Evolutionary conservation across 139 green algal genomes (phyloP).

Genomic region (Picochlorum sp.): DNA sequence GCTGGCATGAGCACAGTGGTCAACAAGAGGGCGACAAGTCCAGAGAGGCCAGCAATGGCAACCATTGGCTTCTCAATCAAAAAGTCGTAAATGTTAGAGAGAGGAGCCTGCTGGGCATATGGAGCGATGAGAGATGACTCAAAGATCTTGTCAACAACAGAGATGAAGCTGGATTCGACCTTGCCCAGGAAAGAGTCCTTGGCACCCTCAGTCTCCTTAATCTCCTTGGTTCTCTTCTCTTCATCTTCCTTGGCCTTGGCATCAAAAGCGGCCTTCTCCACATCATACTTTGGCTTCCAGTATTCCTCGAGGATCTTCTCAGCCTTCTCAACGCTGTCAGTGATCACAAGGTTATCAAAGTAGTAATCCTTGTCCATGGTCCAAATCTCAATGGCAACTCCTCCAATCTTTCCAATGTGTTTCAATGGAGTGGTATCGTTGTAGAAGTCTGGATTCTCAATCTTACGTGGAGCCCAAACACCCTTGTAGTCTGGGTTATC

Average conservation of each 20-base stretch:
- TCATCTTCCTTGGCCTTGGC: conserved; percentile 22
- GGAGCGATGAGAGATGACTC: neutral
- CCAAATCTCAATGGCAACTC: conserved; percentile 84
- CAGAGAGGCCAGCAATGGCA: conserved; percentile 6
- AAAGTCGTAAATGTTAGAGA: neutral
- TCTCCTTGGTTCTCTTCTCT: conserved; percentile 24
- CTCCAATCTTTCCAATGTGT: conserved; percentile 54
- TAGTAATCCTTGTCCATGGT: conserved; percentile 61
- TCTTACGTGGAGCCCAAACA: conserved; percentile 50
- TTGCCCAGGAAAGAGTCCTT: neutral
- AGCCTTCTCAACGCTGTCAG: conserved; percentile 38
- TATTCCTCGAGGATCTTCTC: conserved; percentile 38
- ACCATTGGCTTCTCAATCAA: conserved; percentile 1
- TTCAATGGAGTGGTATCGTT: conserved; percentile 44
- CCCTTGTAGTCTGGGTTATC: conserved; percentile 91
- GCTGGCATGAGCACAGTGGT: conserved; percentile 3
- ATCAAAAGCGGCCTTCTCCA: conserved; percentile 30
- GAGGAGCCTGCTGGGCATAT: conserved; percentile 1
- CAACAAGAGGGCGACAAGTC: neutral
- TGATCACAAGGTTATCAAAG: conserved; percentile 80
- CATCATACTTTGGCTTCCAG: conserved; percentile 44
- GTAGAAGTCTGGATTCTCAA: conserved; percentile 70
- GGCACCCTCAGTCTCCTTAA: conserved; percentile 2
- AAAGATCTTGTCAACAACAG: neutral
- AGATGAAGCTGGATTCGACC: neutral